phyloP scores from a whole-genome alignment of 371 early-diverging fungal genomes.

The Rhizomucor miehei region DNA sequence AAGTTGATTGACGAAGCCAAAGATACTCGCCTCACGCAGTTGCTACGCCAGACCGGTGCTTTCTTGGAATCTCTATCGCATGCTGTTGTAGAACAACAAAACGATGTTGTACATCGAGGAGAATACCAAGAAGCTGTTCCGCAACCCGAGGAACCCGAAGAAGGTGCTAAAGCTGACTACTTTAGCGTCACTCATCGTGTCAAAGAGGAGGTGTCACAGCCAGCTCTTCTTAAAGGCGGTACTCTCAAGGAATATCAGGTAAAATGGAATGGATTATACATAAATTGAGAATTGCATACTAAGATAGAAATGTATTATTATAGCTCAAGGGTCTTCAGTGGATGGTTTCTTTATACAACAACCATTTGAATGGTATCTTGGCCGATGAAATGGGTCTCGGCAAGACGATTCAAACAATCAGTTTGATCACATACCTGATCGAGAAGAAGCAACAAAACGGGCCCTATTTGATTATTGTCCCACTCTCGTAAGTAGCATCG shows the following conservation, averaged over 20 bases:
- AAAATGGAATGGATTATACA: no score
- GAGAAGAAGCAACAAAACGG: constrained; percentile 90
- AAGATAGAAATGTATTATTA: neutral
- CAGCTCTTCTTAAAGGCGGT: constrained; percentile 84
- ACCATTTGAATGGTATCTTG: constrained; percentile 94
- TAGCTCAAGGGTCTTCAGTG: constrained; percentile 94
- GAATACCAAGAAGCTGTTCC: constrained; percentile 12
- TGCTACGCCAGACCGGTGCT: constrained; percentile 85
- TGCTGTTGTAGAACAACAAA: constrained; percentile 80
- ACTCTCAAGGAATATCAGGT: constrained; percentile 95
- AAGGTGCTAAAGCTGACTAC: constrained; percentile 69
- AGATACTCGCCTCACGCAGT: constrained; percentile 93
- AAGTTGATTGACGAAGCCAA: constrained; percentile 93
- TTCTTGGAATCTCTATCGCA: constrained; percentile 80
- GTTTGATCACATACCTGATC: constrained; percentile 91
- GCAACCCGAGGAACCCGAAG: constrained; percentile 1
- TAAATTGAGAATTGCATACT: no score
- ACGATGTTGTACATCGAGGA: constrained; percentile 55
- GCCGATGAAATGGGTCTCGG: constrained; percentile 99
- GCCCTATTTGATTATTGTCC: constrained; percentile 92
- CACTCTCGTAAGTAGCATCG: constrained; percentile 86
- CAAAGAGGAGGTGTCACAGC: constrained; percentile 79
- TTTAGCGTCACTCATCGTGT: constrained; percentile 86
- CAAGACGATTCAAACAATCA: constrained; percentile 98
- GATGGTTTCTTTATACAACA: constrained; percentile 98